Evolutionary conservation across 495 filamentous ascomycete genomes (phyloP).

Genomic region (Tetracladium marchalianum): DNA sequence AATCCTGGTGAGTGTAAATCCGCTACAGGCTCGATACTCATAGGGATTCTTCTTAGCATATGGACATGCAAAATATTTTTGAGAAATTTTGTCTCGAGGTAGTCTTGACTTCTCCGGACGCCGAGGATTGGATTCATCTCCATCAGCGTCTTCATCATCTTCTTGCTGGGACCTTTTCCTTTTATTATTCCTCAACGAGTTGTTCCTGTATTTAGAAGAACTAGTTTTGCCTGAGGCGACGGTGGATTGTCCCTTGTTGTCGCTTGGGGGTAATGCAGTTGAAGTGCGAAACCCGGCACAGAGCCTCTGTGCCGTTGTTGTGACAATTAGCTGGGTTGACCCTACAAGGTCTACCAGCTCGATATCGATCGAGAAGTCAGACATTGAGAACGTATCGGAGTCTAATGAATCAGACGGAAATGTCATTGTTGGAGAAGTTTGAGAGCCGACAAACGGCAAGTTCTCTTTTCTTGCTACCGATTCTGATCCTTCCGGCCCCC

Average conservation of each 20-base stretch:
- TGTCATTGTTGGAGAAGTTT: not conserved
- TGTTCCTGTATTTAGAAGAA: not conserved
- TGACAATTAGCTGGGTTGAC: not conserved
- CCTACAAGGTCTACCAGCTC: not conserved
- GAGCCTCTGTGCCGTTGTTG: not conserved
- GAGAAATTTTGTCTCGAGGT: not conserved
- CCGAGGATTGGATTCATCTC: not conserved
- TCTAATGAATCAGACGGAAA: conserved; percentile 1
- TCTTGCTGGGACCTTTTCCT: conserved; percentile 1
- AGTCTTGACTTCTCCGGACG: not conserved
- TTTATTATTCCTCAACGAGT: not conserved
- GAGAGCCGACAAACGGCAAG: not conserved
- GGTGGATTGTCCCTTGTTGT: not conserved
- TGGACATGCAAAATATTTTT: conserved; percentile 22
- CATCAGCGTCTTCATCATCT: not conserved
- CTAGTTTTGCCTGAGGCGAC: not conserved
- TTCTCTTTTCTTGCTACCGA: no score
- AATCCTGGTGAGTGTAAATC: conserved; percentile 21
- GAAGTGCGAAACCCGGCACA: conserved; percentile 1
- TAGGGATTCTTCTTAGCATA: conserved; percentile 25
- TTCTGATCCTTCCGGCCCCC: no score
- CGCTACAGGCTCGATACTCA: conserved; percentile 20
- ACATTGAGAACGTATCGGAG: conserved; percentile 5
- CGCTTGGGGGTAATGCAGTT: not conserved
- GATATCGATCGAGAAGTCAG: conserved; percentile 1